phyloP scores from a whole-genome alignment of 441 rosid species.

The Metrosideros polymorpha region DNA sequence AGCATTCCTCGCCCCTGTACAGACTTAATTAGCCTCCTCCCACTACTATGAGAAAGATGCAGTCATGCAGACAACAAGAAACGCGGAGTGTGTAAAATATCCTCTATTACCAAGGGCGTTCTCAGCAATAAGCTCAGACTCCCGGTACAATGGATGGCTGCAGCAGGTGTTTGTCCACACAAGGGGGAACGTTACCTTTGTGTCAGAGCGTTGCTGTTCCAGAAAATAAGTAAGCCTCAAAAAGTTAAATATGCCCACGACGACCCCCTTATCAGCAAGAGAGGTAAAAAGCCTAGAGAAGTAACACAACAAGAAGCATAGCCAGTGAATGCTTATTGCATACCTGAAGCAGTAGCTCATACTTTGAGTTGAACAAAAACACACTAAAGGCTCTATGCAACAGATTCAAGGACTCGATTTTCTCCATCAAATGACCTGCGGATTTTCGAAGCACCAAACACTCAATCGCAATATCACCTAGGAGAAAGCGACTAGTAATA shows the following conservation, averaged over 20 bases:
- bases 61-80: not conserved
- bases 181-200: slow-evolving; percentile 93
- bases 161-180: slow-evolving; percentile 99
- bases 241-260: not conserved
- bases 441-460: not conserved
- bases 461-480: not conserved
- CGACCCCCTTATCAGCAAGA: not conserved
- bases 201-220: slow-evolving; percentile 84
- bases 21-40: not conserved
- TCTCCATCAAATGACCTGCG: slow-evolving; percentile 96
- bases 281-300: not conserved
- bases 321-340: not conserved
- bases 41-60: not conserved
- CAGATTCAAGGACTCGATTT: slow-evolving; percentile 66
- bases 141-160: slow-evolving; percentile 91
- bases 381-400: slow-evolving; percentile 97
- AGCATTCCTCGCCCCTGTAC: slow-evolving; percentile 85
- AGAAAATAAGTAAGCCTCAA: not conserved
- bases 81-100: not conserved
- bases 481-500: not conserved
- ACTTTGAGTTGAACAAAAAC: slow-evolving; percentile 84
- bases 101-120: slow-evolving; percentile 46
- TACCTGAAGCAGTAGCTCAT: slow-evolving; percentile 96
- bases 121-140: slow-evolving; percentile 75
- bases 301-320: not conserved